A percentile compares a stretch with the other conserved stretches of the same genome.
phyloP scores from a whole-genome alignment of 2,329 filamentous ascomycete genomes.

The Purpureocillium lavendulum region DNA sequence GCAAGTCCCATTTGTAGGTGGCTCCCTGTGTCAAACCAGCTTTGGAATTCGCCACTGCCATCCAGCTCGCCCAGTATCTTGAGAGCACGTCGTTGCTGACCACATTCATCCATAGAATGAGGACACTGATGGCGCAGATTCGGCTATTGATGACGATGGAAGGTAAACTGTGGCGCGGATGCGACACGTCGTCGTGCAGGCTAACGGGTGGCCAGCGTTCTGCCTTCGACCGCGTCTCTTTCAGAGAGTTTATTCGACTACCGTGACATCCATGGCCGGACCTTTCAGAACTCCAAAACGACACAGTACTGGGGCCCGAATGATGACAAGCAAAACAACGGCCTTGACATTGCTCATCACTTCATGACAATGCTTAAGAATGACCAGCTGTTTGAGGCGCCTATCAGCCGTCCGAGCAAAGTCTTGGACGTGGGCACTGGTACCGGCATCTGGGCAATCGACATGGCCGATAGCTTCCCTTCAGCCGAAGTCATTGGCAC shows the following conservation, averaged over 20 bases:
- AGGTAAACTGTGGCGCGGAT: slow-evolving; percentile 1
- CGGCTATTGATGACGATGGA: slow-evolving; percentile 12
- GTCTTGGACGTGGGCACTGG: slow-evolving; percentile 45
- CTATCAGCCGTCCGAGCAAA: slow-evolving; percentile 3
- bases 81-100: too few species aligned
- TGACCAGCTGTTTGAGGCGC: slow-evolving; percentile 8
- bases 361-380: slow-evolving; percentile 14
- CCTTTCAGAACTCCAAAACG: slow-evolving; percentile 18
- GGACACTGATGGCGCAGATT: slow-evolving; percentile 14
- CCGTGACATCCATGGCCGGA: slow-evolving; percentile 20
- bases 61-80: too few species aligned
- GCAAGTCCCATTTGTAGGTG: too few species aligned
- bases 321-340: slow-evolving; percentile 15
- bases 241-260: slow-evolving; percentile 23
- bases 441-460: too few species aligned
- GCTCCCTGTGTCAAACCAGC: too few species aligned
- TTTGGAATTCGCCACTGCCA: too few species aligned
- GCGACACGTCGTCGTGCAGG: too few species aligned
- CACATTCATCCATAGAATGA: too few species aligned
- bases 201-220: slow-evolving; percentile 10
- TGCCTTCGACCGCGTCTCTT: slow-evolving; percentile 21
- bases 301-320: slow-evolving; percentile 20
- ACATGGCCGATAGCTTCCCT: too few species aligned
- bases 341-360: slow-evolving; percentile 16
- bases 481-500: too few species aligned